Evolutionary conservation across 129 eudicot species (phyloP).

Genomic region (Centrapalus pauciflorus): DNA sequence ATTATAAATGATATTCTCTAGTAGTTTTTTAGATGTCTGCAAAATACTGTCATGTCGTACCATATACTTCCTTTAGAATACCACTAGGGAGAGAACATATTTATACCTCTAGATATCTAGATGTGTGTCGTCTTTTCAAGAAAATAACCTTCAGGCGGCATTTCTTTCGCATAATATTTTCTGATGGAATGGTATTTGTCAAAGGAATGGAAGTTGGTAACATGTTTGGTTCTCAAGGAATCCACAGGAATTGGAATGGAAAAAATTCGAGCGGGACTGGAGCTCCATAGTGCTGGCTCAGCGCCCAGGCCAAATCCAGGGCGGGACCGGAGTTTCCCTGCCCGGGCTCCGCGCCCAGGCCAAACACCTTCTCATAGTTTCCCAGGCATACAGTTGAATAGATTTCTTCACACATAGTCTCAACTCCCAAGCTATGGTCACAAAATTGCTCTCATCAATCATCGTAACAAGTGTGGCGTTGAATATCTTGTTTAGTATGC

Average conservation of each 20-base stretch:
- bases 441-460: constrained; percentile 2
- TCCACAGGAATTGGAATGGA: too few relatives aligned
- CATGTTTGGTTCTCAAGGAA: too few relatives aligned
- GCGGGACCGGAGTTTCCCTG: too few relatives aligned
- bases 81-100: background rate
- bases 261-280: too few relatives aligned
- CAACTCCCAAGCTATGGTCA: background rate
- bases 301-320: too few relatives aligned
- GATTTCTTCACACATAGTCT: background rate
- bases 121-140: background rate
- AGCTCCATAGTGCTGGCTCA: too few relatives aligned
- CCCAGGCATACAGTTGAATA: background rate
- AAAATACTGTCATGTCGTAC: background rate
- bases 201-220: too few relatives aligned
- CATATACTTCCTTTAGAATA: background rate
- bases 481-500: background rate
- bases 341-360: too few relatives aligned
- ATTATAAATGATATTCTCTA: background rate
- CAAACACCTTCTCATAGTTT: too few relatives aligned
- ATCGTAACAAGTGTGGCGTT: too few relatives aligned
- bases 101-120: background rate
- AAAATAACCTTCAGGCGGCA: background rate
- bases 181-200: too few relatives aligned
- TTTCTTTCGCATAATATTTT: too few relatives aligned
- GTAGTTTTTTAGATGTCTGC: background rate